A percentile compares a stretch with the other conserved stretches of the same genome.
phyloP scores from a whole-genome alignment of 2,329 filamentous ascomycete species.

The Uncinocarpus reesii region DNA sequence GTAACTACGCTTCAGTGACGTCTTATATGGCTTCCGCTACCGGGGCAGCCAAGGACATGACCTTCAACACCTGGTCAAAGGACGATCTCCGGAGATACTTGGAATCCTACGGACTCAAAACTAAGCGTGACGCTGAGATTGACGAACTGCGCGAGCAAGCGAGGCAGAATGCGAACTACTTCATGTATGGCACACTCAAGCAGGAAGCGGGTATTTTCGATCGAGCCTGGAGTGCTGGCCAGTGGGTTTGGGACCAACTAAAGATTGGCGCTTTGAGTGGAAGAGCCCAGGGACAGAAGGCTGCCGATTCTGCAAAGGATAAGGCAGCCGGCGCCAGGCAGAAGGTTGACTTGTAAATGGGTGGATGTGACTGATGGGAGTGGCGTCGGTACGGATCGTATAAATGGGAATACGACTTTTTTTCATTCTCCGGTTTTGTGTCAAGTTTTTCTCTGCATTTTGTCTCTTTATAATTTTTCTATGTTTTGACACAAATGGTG shows the following conservation, averaged over 20 bases:
- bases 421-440: not conserved
- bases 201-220: constrained; percentile 55
- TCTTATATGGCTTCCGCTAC: constrained; percentile 59
- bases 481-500: not conserved
- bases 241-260: constrained; percentile 43
- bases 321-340: constrained; percentile 25
- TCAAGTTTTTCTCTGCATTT: too few species aligned
- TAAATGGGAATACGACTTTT: not conserved
- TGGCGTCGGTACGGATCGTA: not conserved
- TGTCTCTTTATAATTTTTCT: too few species aligned
- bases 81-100: constrained; percentile 67
- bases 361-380: not conserved
- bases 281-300: constrained; percentile 40
- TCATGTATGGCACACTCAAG: constrained; percentile 62
- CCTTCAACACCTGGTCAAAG: constrained; percentile 63
- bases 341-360: constrained; percentile 12
- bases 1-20: constrained; percentile 53
- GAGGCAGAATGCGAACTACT: constrained; percentile 64
- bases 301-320: constrained; percentile 35
- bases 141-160: constrained; percentile 62
- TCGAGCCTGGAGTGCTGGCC: constrained; percentile 43
- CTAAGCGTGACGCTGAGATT: constrained; percentile 56
- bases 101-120: constrained; percentile 63
- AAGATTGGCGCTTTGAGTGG: constrained; percentile 41
- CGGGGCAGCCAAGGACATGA: constrained; percentile 51